Evolutionary conservation across 2,329 filamentous ascomycete species (phyloP).

Genomic region (Phialemonium atrogriseum): DNA sequence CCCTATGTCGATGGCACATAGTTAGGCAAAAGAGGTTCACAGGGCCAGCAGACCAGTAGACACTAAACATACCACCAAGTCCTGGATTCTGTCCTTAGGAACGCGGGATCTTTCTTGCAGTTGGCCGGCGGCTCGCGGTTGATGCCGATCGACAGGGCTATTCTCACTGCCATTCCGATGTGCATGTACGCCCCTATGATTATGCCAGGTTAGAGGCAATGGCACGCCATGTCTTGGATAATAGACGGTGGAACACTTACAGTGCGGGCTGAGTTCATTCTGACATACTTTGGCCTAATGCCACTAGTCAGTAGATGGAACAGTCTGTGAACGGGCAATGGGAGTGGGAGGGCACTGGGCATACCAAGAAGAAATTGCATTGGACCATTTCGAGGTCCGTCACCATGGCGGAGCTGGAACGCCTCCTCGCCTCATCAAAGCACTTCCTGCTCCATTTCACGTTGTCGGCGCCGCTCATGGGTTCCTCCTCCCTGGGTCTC

Average conservation of each 20-base stretch:
- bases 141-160: slow-evolving; percentile 36
- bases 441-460: slow-evolving; percentile 37
- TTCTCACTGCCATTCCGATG: slow-evolving; percentile 36
- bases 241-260: slow-evolving; percentile 23
- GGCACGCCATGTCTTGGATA: too few relatives aligned
- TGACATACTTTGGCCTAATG: slow-evolving; percentile 37
- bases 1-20: too few relatives aligned
- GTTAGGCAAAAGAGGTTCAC: too few relatives aligned
- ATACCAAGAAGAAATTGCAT: slow-evolving; percentile 35
- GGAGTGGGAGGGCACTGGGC: neutral
- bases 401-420: slow-evolving; percentile 29
- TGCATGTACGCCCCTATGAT: slow-evolving; percentile 34
- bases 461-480: slow-evolving; percentile 31
- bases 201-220: too few relatives aligned
- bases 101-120: slow-evolving; percentile 23
- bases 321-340: too few relatives aligned
- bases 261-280: slow-evolving; percentile 38
- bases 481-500: slow-evolving; percentile 32
- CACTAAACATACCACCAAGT: slow-evolving; percentile 38
- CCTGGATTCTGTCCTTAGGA: slow-evolving; percentile 26
- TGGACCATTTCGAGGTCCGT: slow-evolving; percentile 40
- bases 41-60: too few relatives aligned
- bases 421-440: slow-evolving; percentile 31
- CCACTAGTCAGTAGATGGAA: neutral
- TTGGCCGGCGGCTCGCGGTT: slow-evolving; percentile 28